Evolutionary conservation across 306 rosid genomes (phyloP), one percentile per base, ranked within the genome.

Genomic region (Gastrolobium bilobum): DNA sequence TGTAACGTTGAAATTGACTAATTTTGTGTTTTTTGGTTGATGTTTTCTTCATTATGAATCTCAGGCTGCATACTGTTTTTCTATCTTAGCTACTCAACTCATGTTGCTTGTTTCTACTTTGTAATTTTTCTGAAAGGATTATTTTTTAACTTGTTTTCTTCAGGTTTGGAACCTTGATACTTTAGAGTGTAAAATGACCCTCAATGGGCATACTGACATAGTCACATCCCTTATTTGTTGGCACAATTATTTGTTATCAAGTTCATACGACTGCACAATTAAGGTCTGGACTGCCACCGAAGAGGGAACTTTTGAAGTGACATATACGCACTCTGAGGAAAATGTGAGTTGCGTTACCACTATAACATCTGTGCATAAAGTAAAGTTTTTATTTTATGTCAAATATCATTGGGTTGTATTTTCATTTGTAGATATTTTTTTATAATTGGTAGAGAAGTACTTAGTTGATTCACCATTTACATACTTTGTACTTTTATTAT

Each of bases 91-190:
- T 20, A 20, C 34, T 10, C 33, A 10, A 5, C 56, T 47, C 43
- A 60, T 60, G 43, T 14, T 79, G 31, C 31, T 61, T 34, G 40
- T 79, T 52, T 52, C 56, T 13, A 26, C 11, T 4, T 4, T 4
- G 1, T 4, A 5, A 26, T 38, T 61, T 47, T 6, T 57, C 2
- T 51, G 4, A 7, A 31, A 50, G 14, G 4, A 14, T 63, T 5
- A 40, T 6, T 20, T 35, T 2, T 26, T 67, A 6, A 33, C 3
- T 44, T 68, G 50, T 39, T 52, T 47, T 51, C 31, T 47, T 40
- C 59, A 90, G 92, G 88, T 67, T n/a, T 89, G 89, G 89, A 85
- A 89, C 51, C 79, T 80, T 35, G 57, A 82, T 54, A 74, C 83
- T 0, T 75, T 89, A 3, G 81, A 87, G 57, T 84, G 85, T 75